Evolutionary conservation across 2,329 filamentous ascomycete genomes (phyloP), one percentile per base, ranked within the genome.

Genomic region (Cladosporium velox): DNA sequence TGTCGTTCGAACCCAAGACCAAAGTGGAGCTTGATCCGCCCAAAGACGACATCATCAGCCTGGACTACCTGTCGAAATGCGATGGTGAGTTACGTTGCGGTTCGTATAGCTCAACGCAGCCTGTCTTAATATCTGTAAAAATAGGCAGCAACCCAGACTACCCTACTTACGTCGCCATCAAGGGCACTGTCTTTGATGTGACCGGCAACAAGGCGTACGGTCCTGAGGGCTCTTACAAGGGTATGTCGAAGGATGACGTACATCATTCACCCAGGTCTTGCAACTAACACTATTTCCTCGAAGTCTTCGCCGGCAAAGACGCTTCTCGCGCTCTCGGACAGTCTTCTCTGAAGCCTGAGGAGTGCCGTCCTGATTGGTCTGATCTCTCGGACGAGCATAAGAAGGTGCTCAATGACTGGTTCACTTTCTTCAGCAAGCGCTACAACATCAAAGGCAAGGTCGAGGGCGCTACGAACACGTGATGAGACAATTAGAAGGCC

Each of bases 281-380:
- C 3, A 6, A 60, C 64, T 65, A 21, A 65, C 57, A 8, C 26
- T 12, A 5, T 28, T 26, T 4, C n/a, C 26, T 38, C 24, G n/a
- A 71, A 99, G 95, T 97, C 24, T 99, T 99, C 76, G 91, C 92
- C 2, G 95, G 95, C 68, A 96, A 96, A 76, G 96, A 99, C 75
- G 91, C 95, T 30, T 98, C 95, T n/a, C 88, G 92, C 68, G 95
- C 93, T 7, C 86, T 99, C 1, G 95, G 88, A 12, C 89, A 89
- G 77, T 95, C 92, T 0, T 97, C 93, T 8, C 88, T 93, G 59
- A 96, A 97, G 78, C 79, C 85, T 5, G 92, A 95, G 73, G 93
- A 98, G 71, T 94, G 92, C 70, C 82, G 82, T 35, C 82, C 95
- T 2, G 90, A 97, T 60, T 98, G 92, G 91, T 84, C 90, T 66